Evolutionary conservation across 2,329 filamentous ascomycete genomes (phyloP).

Genomic region (Xylaria sp.): DNA sequence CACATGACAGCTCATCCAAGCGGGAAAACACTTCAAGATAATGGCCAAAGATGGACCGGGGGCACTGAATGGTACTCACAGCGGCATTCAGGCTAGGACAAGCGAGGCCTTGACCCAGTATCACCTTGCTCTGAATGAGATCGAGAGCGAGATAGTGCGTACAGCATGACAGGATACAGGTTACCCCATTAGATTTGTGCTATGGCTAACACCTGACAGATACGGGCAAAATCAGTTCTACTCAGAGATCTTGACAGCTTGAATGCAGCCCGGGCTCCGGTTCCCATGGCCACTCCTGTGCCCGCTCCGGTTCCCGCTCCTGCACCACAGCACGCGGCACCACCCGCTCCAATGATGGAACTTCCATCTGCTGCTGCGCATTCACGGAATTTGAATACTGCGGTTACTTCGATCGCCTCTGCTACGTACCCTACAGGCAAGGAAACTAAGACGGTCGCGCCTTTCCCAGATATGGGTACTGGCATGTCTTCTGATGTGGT

Average conservation of each 20-base stretch:
- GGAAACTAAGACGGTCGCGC: slow-evolving; percentile 54
- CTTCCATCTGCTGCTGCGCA: slow-evolving; percentile 43
- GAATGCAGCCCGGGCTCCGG: slow-evolving; percentile 39
- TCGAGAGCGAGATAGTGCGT: slow-evolving; percentile 62
- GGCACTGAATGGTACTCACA: slow-evolving; percentile 42
- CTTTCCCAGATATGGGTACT: slow-evolving; percentile 63
- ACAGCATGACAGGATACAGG: not conserved
- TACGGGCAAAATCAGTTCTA: slow-evolving; percentile 60
- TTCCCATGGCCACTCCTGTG: slow-evolving; percentile 12
- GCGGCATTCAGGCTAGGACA: slow-evolving; percentile 49
- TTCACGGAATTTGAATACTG: slow-evolving; percentile 38
- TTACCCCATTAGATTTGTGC: not conserved
- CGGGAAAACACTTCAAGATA: slow-evolving; percentile 61
- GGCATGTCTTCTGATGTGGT: slow-evolving; percentile 45
- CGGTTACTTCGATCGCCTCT: slow-evolving; percentile 15
- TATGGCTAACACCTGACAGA: slow-evolving; percentile 41
- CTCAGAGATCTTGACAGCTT: slow-evolving; percentile 58
- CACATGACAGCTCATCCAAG: slow-evolving; percentile 59
- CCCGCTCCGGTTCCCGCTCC: slow-evolving; percentile 28
- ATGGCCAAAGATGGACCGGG: slow-evolving; percentile 53
- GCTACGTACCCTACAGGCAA: slow-evolving; percentile 43
- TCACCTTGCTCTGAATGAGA: slow-evolving; percentile 60
- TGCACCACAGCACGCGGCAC: slow-evolving; percentile 32
- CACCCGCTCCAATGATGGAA: slow-evolving; percentile 43
- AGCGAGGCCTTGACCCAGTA: slow-evolving; percentile 55